Base-by-base conservation (phyloP, 352 stramenopile genomes). In the Elongisporangium senticosum region DNA sequence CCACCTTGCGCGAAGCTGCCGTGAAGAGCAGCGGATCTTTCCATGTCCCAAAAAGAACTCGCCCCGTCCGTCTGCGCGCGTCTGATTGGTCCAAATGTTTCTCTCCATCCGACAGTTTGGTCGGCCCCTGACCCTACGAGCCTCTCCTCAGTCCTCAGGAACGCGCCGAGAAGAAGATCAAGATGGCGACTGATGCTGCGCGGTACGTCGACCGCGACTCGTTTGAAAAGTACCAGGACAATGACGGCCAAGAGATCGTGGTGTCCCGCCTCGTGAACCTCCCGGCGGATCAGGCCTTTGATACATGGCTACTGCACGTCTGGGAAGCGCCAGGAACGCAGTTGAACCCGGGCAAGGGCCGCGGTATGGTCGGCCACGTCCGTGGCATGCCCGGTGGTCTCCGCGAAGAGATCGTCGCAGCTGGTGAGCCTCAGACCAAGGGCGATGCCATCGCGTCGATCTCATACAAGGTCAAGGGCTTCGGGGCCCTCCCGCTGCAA, bases 321-420 rank as follows among this genome's bases (percentile, higher is more conserved):
- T 88, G 80, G 80, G 14, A 70, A 7, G 62, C 57, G 1, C 53
- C 63, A 28, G 52, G 68, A 3, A 59, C 65, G 49, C 77, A 79
- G 11, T 17, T 80, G 13, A 65, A 60, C 37, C 57, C 62, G 19
- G 72, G 80, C 6, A 43, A 61, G 43, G 77, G 75, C 13, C 70
- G 74, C 10, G 77, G 74, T 8, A 62, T 74, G 39, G 67, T 81
- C 4, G 75, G 80, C 15, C 68, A 84, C 51, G 56, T 69, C 19
- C 75, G 74, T 8, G 37, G 62, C 1, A 59, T 87, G 28, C 66
- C 67, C 14, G 60, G 80, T 1, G 74, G 75, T 5, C 72, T 88
- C 24, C 55, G 72, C 39, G 79, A 90, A 50, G 62, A 85, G 60
- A 87, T 90, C 22, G 51, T 84, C 7, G 79, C 74, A 3, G 75